phyloP scores from a whole-genome alignment of 768 basidiomycete species.

The Lentinula aciculospora region DNA sequence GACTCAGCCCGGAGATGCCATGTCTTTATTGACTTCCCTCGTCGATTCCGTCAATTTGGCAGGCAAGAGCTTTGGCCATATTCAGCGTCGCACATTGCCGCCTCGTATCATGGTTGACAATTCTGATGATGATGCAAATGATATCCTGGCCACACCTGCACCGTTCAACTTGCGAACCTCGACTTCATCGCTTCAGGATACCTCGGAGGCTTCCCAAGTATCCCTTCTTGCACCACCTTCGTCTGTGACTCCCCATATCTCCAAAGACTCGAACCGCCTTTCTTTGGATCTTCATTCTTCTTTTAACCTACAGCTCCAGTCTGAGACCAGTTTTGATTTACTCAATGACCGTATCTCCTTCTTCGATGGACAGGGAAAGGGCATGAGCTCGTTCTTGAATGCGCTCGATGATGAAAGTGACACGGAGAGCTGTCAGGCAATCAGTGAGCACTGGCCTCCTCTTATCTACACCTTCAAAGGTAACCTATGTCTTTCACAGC shows the following conservation, averaged over 20 bases:
- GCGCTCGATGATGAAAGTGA: constrained; percentile 33
- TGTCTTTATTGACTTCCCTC: constrained; percentile 10
- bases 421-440: constrained; percentile 17
- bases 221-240: constrained; percentile 20
- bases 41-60: constrained; percentile 16
- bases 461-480: background rate
- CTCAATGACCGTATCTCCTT: constrained; percentile 49
- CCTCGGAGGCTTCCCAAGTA: constrained; percentile 2
- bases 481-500: background rate
- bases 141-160: constrained; percentile 2
- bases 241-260: constrained; percentile 9
- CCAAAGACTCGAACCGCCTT: constrained; percentile 25
- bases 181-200: constrained; percentile 10
- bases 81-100: background rate
- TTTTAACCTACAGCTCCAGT: constrained; percentile 40
- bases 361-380: constrained; percentile 24
- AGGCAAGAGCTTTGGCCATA: constrained; percentile 13
- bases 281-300: constrained; percentile 43
- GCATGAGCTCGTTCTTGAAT: constrained; percentile 27
- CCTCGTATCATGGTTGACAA: constrained; percentile 1
- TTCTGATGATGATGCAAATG: background rate
- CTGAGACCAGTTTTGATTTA: constrained; percentile 45
- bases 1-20: constrained; percentile 8
- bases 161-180: constrained; percentile 12
- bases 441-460: constrained; percentile 18